Percentiles rank a stretch among this genome's conserved stretches.
Evolutionary conservation across 108 stramenopile genomes (phyloP).

Genomic region (Thalassiosira profunda): DNA sequence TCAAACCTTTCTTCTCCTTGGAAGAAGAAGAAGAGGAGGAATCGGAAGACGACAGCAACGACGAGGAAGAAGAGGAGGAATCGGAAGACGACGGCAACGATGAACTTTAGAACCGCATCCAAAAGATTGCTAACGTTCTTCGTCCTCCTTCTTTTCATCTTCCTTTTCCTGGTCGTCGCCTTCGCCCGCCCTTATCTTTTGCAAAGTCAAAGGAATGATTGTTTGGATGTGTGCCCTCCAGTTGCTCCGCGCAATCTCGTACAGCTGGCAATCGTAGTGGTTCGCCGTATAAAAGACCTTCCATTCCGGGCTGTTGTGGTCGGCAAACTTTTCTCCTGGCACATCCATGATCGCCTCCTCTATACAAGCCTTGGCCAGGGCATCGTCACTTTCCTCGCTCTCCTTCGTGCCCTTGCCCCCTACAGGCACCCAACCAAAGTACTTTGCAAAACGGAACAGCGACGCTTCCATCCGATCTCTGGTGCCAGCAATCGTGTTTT

Average conservation of each 20-base stretch:
- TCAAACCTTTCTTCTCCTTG: constrained; percentile 37
- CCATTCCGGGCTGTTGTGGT: constrained; percentile 53
- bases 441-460: constrained; percentile 40
- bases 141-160: constrained; percentile 22
- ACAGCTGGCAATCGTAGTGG: constrained; percentile 51
- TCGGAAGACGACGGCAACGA: neutral
- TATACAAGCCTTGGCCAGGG: constrained; percentile 38
- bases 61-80: neutral
- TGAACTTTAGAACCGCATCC: no score
- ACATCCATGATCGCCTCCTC: constrained; percentile 15
- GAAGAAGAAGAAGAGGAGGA: neutral
- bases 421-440: constrained; percentile 49
- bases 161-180: constrained; percentile 38
- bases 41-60: neutral
- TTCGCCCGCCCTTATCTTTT: constrained; percentile 37
- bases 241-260: constrained; percentile 49
- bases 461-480: constrained; percentile 46
- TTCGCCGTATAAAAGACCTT: constrained; percentile 49
- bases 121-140: no score
- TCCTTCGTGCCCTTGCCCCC: constrained; percentile 36
- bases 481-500: constrained; percentile 36
- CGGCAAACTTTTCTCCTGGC: constrained; percentile 42
- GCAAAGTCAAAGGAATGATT: constrained; percentile 47
- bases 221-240: constrained; percentile 68
- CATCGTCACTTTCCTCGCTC: constrained; percentile 25